phyloP scores from a whole-genome alignment of 352 stramenopile species.

The Globisporangium splendens region DNA sequence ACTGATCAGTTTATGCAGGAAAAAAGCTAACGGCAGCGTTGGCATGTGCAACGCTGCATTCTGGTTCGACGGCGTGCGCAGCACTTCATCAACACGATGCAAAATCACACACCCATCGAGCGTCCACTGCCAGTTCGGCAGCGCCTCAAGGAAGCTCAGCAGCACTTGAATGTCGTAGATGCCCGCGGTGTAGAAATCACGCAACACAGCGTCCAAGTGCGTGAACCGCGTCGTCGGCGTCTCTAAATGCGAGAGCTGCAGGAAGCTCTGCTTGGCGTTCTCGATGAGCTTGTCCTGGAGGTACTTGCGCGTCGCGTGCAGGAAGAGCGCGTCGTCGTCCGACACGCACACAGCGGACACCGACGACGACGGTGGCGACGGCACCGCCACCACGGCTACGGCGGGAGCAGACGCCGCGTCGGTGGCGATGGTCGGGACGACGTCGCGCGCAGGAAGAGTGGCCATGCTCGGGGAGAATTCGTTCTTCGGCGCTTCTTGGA shows the following conservation, averaged over 20 bases:
- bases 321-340: constrained; percentile 14
- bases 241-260: constrained; percentile 57
- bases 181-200: constrained; percentile 62
- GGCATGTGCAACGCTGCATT: constrained; percentile 37
- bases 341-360: constrained; percentile 4
- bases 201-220: constrained; percentile 52
- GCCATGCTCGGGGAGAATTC: no score
- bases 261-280: constrained; percentile 44
- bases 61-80: constrained; percentile 29
- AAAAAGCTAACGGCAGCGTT: constrained; percentile 61
- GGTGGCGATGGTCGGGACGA: no score
- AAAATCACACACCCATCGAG: constrained; percentile 66
- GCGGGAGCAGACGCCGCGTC: no score
- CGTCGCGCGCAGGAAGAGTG: no score
- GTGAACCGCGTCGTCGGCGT: constrained; percentile 16
- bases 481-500: no score
- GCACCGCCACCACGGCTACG: neutral
- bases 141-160: constrained; percentile 62
- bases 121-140: constrained; percentile 71
- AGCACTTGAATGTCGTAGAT: constrained; percentile 61
- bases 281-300: constrained; percentile 59
- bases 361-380: constrained; percentile 5
- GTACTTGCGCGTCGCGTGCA: constrained; percentile 29
- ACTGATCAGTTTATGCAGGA: constrained; percentile 59
- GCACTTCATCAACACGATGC: constrained; percentile 44